Percentiles rank a stretch among this genome's conserved stretches.
Evolutionary conservation across 2,329 filamentous ascomycete species (phyloP).

Genomic region (Pseudogymnoascus sp.): DNA sequence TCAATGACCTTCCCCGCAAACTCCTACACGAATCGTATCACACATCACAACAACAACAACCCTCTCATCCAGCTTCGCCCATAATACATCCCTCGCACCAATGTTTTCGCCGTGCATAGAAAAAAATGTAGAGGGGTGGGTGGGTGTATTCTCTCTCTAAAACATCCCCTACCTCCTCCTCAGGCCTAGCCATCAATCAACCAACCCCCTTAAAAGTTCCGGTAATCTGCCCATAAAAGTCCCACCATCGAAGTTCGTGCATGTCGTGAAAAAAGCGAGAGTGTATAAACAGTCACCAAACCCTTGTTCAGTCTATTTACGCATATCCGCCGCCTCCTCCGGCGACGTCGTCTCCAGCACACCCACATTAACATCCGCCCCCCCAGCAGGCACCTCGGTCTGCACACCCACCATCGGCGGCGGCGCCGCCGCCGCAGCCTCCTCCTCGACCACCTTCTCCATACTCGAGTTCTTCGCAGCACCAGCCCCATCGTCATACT

Average conservation of each 20-base stretch:
- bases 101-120: not conserved
- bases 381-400: not conserved
- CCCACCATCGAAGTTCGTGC: not conserved
- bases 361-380: not conserved
- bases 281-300: not conserved
- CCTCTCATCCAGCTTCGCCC: not conserved
- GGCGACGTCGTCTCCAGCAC: not conserved
- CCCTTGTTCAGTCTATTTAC: not conserved
- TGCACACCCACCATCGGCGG: not conserved
- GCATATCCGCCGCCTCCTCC: not conserved
- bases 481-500: slow-evolving; percentile 17
- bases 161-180: not conserved
- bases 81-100: not conserved
- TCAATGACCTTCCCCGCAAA: not conserved
- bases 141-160: not conserved
- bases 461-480: slow-evolving; percentile 18
- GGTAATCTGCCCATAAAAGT: slow-evolving; percentile 1
- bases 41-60: not conserved
- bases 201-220: not conserved
- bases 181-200: not conserved
- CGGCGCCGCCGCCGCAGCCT: slow-evolving; percentile 8
- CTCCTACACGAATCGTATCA: not conserved
- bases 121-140: not conserved
- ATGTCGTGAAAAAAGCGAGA: not conserved
- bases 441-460: slow-evolving; percentile 28